phyloP scores from a whole-genome alignment of 352 stramenopile genomes.

The Thalassiosira pacifica region DNA sequence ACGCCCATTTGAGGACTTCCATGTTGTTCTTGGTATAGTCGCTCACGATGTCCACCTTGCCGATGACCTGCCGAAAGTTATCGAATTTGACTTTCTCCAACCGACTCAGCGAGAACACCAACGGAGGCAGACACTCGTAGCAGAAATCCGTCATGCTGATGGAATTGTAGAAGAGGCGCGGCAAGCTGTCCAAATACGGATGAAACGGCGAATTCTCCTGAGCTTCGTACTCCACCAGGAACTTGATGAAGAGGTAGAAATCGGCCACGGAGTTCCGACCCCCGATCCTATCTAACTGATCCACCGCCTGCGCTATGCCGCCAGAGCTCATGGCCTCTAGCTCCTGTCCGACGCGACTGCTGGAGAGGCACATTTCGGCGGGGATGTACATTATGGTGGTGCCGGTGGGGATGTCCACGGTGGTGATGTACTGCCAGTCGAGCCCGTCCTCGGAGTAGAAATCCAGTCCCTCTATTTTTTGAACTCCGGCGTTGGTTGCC shows the following conservation, averaged over 20 bases:
- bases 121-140: slow-evolving; percentile 61
- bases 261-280: slow-evolving; percentile 37
- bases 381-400: slow-evolving; percentile 61
- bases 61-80: slow-evolving; percentile 52
- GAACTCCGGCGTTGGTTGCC: slow-evolving; percentile 43
- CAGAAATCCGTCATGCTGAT: slow-evolving; percentile 76
- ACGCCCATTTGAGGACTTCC: slow-evolving; percentile 56
- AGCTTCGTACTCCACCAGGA: slow-evolving; percentile 69
- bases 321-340: slow-evolving; percentile 30
- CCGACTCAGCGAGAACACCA: slow-evolving; percentile 54
- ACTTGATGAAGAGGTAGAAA: slow-evolving; percentile 72
- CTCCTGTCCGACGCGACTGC: slow-evolving; percentile 15
- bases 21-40: slow-evolving; percentile 51
- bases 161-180: slow-evolving; percentile 69
- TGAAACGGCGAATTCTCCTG: slow-evolving; percentile 62
- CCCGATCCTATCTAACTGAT: slow-evolving; percentile 53
- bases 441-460: slow-evolving; percentile 53
- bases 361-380: slow-evolving; percentile 29
- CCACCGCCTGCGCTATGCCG: slow-evolving; percentile 25
- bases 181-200: slow-evolving; percentile 68
- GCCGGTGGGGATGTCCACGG: slow-evolving; percentile 44
- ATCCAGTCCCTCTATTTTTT: slow-evolving; percentile 57
- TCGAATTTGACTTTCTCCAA: slow-evolving; percentile 57
- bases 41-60: slow-evolving; percentile 63
- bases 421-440: slow-evolving; percentile 54